phyloP scores from a whole-genome alignment of 345 rosid species.

The Eucalyptus cloeziana region DNA sequence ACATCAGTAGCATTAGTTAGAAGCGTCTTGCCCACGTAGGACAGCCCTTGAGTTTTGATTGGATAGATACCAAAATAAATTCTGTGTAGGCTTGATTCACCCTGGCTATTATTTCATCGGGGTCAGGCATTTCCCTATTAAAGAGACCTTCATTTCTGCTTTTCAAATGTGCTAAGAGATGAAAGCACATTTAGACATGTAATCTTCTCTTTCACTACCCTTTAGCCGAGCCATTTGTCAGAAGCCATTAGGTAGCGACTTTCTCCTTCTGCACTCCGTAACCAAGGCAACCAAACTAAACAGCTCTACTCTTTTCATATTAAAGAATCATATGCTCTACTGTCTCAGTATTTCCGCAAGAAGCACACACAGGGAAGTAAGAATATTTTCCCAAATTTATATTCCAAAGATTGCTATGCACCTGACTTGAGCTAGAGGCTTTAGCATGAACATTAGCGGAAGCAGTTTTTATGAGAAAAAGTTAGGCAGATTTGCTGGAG shows the following conservation, averaged over 20 bases:
- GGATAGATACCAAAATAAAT: not conserved
- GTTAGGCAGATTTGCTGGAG: not conserved
- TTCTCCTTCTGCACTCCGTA: not conserved
- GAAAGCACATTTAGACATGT: not conserved
- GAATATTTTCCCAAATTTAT: not conserved
- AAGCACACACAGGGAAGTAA: not conserved
- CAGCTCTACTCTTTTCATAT: not conserved
- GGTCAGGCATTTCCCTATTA: not conserved
- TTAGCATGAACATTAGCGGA: not conserved
- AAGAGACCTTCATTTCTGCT: not conserved
- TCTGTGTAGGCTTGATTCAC: not conserved
- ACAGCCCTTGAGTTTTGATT: not conserved
- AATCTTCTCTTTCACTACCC: not conserved
- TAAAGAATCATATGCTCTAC: not conserved
- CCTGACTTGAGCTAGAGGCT: not conserved
- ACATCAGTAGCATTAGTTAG: not conserved
- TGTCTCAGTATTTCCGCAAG: not conserved
- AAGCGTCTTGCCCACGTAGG: not conserved
- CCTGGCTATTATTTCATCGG: not conserved
- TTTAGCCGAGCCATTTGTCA: not conserved
- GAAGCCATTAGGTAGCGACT: not conserved
- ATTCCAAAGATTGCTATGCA: not conserved
- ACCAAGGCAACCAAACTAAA: not conserved
- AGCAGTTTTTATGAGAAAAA: not conserved
- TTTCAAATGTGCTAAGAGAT: not conserved